phyloP scores from a whole-genome alignment of 768 basidiomycete genomes.

The Termitomyces bulborhizus region DNA sequence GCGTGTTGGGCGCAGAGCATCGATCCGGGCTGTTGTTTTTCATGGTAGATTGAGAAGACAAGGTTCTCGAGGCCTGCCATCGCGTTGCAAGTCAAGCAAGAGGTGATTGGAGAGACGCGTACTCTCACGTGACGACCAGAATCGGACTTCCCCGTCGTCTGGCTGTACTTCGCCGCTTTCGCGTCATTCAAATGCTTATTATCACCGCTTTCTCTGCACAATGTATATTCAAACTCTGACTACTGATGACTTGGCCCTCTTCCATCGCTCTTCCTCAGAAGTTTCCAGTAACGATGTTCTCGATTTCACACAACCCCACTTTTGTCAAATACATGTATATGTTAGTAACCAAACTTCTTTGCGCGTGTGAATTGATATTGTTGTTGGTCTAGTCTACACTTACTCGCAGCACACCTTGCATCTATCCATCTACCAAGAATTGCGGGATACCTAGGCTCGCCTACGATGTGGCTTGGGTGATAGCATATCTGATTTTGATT shows the following conservation, averaged over 20 bases:
- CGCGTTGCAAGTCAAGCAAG: neutral
- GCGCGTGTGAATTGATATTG: neutral
- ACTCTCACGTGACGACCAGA: conserved; percentile 1
- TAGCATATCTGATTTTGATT: neutral
- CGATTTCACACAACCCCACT: too few relatives aligned
- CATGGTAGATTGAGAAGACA: conserved; percentile 62
- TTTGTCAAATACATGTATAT: neutral
- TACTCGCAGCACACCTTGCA: neutral
- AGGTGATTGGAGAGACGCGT: conserved; percentile 4
- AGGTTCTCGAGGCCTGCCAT: conserved; percentile 49
- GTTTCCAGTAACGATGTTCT: too few relatives aligned
- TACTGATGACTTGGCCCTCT: neutral
- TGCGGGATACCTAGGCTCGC: neutral
- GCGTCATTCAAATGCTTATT: neutral
- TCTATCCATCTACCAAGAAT: neutral
- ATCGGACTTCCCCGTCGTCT: neutral
- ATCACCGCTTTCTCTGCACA: neutral
- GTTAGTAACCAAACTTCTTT: neutral
- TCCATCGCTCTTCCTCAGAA: neutral
- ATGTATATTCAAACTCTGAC: neutral
- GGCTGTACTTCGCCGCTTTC: neutral
- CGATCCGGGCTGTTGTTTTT: conserved; percentile 69
- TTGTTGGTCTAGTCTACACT: too few relatives aligned
- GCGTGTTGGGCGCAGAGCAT: conserved; percentile 89
- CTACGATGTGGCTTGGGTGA: too few relatives aligned